Percentiles rank a stretch among this genome's conserved stretches.
Evolutionary conservation across 2,329 filamentous ascomycete genomes (phyloP).

Genomic region (Claviceps africana): DNA sequence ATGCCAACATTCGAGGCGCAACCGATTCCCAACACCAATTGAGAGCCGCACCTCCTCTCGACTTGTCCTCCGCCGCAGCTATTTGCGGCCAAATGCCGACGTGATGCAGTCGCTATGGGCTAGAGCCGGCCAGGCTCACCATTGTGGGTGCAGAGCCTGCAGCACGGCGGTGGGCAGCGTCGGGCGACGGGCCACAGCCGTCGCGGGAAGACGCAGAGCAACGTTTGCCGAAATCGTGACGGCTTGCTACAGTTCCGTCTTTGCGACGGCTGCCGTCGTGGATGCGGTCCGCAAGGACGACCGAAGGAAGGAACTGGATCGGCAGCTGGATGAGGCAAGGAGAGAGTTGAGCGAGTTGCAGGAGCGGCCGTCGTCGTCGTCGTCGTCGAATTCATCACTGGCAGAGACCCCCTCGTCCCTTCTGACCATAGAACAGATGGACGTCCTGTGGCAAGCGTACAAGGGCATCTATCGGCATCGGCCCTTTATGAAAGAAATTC

Average conservation of each 20-base stretch:
- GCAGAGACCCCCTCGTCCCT: conserved; percentile 5
- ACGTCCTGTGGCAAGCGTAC: conserved; percentile 17
- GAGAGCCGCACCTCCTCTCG: not conserved
- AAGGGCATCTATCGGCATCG: conserved; percentile 18
- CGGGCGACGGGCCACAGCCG: conserved; percentile 36
- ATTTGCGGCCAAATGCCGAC: conserved; percentile 2
- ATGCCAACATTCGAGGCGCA: not conserved
- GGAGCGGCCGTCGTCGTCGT: too few species aligned
- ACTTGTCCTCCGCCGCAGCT: not conserved
- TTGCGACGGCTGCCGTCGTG: conserved; percentile 48
- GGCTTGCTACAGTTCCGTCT: conserved; percentile 52
- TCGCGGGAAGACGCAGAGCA: conserved; percentile 33
- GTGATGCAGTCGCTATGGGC: conserved; percentile 58
- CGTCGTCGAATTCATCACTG: conserved; percentile 9
- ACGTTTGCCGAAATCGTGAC: conserved; percentile 44
- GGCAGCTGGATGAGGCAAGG: conserved; percentile 41
- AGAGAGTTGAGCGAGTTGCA: conserved; percentile 29
- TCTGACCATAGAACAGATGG: conserved; percentile 17
- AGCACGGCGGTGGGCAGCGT: conserved; percentile 33
- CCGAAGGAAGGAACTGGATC: conserved; percentile 46
- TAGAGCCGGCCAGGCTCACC: conserved; percentile 48
- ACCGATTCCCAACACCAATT: not conserved
- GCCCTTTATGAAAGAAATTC: conserved; percentile 23
- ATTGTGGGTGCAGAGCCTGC: conserved; percentile 51
- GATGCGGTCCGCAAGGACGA: conserved; percentile 47